phyloP scores from a whole-genome alignment of 345 rosid species.

The Tarenaya hassleriana region DNA sequence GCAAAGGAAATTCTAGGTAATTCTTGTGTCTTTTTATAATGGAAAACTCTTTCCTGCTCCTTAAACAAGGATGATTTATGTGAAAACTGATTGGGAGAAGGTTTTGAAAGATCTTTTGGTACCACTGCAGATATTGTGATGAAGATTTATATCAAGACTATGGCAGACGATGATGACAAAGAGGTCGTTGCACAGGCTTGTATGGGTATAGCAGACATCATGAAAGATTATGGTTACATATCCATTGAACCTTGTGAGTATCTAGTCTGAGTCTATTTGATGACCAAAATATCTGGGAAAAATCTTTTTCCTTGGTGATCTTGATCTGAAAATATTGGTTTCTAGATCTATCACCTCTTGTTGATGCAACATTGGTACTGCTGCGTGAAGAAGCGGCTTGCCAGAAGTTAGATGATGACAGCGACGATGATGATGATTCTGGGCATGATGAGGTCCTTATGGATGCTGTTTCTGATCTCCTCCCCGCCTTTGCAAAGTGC shows the following conservation, averaged over 20 bases:
- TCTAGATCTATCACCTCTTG: slow-evolving; percentile 70
- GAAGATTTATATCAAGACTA: slow-evolving; percentile 66
- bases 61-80: slow-evolving; percentile 5
- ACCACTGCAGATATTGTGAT: slow-evolving; percentile 60
- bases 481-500: slow-evolving; percentile 95
- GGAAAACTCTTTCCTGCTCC: not conserved
- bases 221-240: slow-evolving; percentile 72
- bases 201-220: slow-evolving; percentile 72
- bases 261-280: slow-evolving; percentile 12
- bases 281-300: not conserved
- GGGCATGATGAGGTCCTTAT: slow-evolving; percentile 93
- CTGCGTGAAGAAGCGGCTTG: slow-evolving; percentile 87
- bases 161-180: slow-evolving; percentile 93
- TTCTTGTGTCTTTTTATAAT: slow-evolving; percentile 1
- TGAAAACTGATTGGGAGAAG: slow-evolving; percentile 12
- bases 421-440: slow-evolving; percentile 72
- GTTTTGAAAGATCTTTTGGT: slow-evolving; percentile 21
- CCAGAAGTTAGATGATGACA: slow-evolving; percentile 65
- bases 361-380: slow-evolving; percentile 65
- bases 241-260: slow-evolving; percentile 86
- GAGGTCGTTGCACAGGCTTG: slow-evolving; percentile 98
- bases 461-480: slow-evolving; percentile 98
- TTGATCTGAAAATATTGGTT: slow-evolving; percentile 24
- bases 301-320: slow-evolving; percentile 6
- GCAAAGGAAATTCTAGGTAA: slow-evolving; percentile 79